Evolutionary conservation across 805 yeast genomes (phyloP).

Genomic region (Ogataea wickerhamii): DNA sequence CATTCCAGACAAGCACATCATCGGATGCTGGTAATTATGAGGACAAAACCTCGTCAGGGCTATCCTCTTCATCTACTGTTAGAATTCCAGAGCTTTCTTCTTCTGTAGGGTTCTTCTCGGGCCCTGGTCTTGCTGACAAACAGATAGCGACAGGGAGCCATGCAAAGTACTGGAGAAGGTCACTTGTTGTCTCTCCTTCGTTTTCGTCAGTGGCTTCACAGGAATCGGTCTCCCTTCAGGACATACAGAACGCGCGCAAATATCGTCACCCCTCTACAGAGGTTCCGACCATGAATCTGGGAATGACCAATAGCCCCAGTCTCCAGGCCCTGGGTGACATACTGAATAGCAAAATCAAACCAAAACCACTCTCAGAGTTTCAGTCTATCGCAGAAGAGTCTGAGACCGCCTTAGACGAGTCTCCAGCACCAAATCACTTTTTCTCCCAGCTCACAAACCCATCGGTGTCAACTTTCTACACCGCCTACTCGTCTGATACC

Average conservation of each 20-base stretch:
- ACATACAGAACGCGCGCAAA: neutral
- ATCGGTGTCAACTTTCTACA: conserved; percentile 31
- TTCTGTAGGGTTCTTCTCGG: conserved; percentile 24
- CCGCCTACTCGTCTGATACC: conserved; percentile 27
- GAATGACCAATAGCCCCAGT: conserved; percentile 36
- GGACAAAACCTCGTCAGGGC: conserved; percentile 1
- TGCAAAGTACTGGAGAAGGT: conserved; percentile 29
- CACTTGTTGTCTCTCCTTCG: conserved; percentile 33
- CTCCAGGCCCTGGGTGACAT: conserved; percentile 33
- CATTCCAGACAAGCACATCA: conserved; percentile 36
- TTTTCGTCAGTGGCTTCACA: conserved; percentile 27
- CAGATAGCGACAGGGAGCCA: conserved; percentile 24
- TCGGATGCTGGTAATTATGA: conserved; percentile 19
- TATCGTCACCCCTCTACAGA: conserved; percentile 16
- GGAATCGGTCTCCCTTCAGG: neutral
- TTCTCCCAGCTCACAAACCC: conserved; percentile 12
- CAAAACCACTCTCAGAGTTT: conserved; percentile 5
- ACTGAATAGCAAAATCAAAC: conserved; percentile 25
- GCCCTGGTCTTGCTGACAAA: conserved; percentile 27
- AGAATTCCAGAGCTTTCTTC: conserved; percentile 16
- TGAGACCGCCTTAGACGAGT: conserved; percentile 3
- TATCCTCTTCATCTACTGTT: conserved; percentile 3
- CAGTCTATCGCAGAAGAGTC: conserved; percentile 17
- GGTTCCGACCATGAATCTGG: conserved; percentile 30
- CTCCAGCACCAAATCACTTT: conserved; percentile 9